phyloP scores from a whole-genome alignment of 306 rosid species.

The Prunus padus region DNA sequence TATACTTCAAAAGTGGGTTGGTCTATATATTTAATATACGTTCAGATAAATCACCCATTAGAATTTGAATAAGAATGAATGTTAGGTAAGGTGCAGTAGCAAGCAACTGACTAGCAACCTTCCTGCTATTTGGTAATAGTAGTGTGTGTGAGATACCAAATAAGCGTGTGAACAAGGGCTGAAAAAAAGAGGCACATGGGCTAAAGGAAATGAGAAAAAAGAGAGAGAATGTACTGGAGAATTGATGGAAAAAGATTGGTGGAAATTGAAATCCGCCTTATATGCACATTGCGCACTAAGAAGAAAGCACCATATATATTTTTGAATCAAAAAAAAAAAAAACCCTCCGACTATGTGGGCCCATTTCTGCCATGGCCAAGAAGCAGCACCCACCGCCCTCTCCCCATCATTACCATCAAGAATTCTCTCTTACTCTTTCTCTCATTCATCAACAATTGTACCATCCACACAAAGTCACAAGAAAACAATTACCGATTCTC shows the following conservation, averaged over 20 bases:
- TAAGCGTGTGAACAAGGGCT: background rate
- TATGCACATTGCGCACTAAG: constrained; percentile 58
- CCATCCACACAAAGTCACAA: background rate
- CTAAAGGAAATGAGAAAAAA: background rate
- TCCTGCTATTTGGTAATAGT: constrained; percentile 19
- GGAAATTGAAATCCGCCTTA: constrained; percentile 31
- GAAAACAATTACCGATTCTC: background rate
- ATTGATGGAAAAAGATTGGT: constrained; percentile 47
- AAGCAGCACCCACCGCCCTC: constrained; percentile 36
- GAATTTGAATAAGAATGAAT: background rate
- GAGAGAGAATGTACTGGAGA: constrained; percentile 24
- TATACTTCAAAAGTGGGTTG: background rate
- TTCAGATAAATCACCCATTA: too few relatives aligned
- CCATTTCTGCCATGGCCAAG: constrained; percentile 60
- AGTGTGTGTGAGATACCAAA: background rate
- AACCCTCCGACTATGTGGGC: constrained; percentile 35
- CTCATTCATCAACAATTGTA: constrained; percentile 21
- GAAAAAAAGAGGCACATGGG: background rate
- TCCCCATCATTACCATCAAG: constrained; percentile 64
- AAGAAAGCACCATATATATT: constrained; percentile 30
- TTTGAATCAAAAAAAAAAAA: constrained; percentile 36
- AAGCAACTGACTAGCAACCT: constrained; percentile 14
- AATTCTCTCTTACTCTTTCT: constrained; percentile 43
- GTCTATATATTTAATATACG: background rate
- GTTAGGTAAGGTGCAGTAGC: constrained; percentile 30